Conservation (phyloP, 805 yeast species). For the Nadsonia fulvescens region DNA sequence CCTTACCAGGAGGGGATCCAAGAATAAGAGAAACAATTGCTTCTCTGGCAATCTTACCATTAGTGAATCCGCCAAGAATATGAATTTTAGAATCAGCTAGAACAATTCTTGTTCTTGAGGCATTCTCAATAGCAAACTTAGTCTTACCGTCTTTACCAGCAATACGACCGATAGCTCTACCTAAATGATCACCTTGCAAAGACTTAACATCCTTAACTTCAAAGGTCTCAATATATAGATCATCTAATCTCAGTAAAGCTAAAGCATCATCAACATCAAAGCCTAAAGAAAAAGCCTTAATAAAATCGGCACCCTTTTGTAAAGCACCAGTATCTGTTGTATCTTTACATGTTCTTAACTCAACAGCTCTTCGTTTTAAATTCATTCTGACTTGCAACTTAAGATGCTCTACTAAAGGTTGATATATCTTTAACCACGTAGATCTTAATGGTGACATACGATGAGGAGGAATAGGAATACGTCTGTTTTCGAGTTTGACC, state of each 20-base stretch:
- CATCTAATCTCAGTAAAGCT: conserved; percentile 85
- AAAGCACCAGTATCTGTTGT: conserved; percentile 88
- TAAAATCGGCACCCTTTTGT: conserved; percentile 95
- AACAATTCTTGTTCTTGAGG: conserved; percentile 94
- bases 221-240: conserved; percentile 88
- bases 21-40: conserved; percentile 85
- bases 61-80: conserved; percentile 91
- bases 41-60: conserved; percentile 96
- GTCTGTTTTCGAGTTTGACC: conserved; percentile 72
- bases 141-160: conserved; percentile 99
- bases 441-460: conserved; percentile 86
- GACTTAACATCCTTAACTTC: conserved; percentile 96
- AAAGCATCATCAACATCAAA: conserved; percentile 95
- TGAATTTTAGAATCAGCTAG: conserved; percentile 94
- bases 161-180: conserved; percentile 98
- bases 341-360: conserved; percentile 60
- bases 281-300: conserved; percentile 88
- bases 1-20: conserved; percentile 98
- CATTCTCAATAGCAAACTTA: conserved; percentile 95
- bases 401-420: conserved; percentile 87
- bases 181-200: conserved; percentile 84
- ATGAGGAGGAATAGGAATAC: conserved; percentile 90
- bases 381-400: conserved; percentile 95
- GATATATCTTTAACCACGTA: conserved; percentile 86
- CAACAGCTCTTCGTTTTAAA: conserved; percentile 59